Evolutionary conservation across 306 rosid genomes (phyloP), one percentile per base, ranked within the genome.

Genomic region (Cicer cuneatum): DNA sequence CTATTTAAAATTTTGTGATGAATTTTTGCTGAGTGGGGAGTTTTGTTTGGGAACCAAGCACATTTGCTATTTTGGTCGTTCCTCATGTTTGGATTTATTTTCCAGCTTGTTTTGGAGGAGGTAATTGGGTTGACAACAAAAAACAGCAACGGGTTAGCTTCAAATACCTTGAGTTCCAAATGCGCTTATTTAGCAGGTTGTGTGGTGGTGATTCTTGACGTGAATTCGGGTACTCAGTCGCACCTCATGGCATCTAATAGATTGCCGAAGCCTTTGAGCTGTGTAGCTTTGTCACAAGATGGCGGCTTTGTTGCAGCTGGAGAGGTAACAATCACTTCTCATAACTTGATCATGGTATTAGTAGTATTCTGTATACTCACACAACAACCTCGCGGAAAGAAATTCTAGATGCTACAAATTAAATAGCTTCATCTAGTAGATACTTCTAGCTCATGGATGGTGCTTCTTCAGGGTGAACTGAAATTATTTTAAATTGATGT

Each of bases 251-350:
- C 80, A 67, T 83, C 86, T 79, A 85, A 85, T 83, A 87, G 93
- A 64, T 40, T 38, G 57, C 84, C 88, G 8, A 89, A 81, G 72
- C 89, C 92, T 72, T 74, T 89, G 78, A 76, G 83, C 79, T 91
- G 97, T 75, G 90, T 91, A 2, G 92, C 90, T 29, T 57, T 91
- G 83, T 82, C 97, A 51, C 74, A 33, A 47, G 89, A 89, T 73
- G 92, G 92, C 11, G 86, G 82, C 72, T 87, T 89, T 76, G 72
- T 87, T 11, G 92, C 92, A 1, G 93, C 93, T 18, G 97, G 90
- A 66, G 97, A 87, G 93, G 97, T 91, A 74, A 24, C 37, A 41
- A 18, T 87, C 61, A 10, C 24, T 15, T 60, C 53, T 80, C 58
- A 24, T 51, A 49, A 21, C 56, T 47, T 49, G 53, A 19, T 60